Evolutionary conservation across 2,329 filamentous ascomycete species (phyloP), one percentile per base, ranked within the genome.

Genomic region (Aspergillus amoenus): DNA sequence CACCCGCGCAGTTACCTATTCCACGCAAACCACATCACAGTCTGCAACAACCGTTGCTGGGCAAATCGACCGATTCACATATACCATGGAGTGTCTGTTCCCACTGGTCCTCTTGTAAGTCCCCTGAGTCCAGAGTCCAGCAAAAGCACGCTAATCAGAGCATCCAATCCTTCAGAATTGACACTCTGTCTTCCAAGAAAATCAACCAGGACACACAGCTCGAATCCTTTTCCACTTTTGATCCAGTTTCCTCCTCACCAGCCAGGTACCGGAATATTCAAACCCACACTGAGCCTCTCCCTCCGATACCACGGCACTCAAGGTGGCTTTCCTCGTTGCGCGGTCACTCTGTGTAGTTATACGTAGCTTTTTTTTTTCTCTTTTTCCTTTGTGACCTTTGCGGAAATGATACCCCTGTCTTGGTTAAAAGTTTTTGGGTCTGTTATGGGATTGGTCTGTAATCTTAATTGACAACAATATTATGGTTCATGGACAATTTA

Each of bases 61-160:
- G n/a, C 56, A 58, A 44, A 37, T 58, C 27, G 56, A 58, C 11
- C 51, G 56, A 15, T 58, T 58, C 39, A 46, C 46, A 15, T 58
- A 58, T 46, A 58, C 56, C 2, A 50, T 58, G 40, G 56, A 58
- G 21, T 58, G 56, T 21, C 48, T 58, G 12, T 58, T 58, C 40
- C 56, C 56, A 40, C 18, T 58, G 3, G 52, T 58, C 3, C 49
- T 58, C 40, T 30, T 58, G 51, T 58, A 46, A 39, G 56, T 40
- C 15, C 21, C 15, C 15, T 30, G 9, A 30, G 27, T 30, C 27
- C 27, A 9, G 27, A 30, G 3, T 30, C 27, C 27, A 9, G 27
- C 8, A 9, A 11, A 30, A 30, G 27, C 27, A 9, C 27, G 8
- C 27, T 30, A 30, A 30, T 9, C 27, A 30, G 11, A 30, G 3